These are phyloP conservation scores for Acacia melanoxylon DNA, from an alignment of 306 rosid genomes.

Conservation along the genomic window DNA sequence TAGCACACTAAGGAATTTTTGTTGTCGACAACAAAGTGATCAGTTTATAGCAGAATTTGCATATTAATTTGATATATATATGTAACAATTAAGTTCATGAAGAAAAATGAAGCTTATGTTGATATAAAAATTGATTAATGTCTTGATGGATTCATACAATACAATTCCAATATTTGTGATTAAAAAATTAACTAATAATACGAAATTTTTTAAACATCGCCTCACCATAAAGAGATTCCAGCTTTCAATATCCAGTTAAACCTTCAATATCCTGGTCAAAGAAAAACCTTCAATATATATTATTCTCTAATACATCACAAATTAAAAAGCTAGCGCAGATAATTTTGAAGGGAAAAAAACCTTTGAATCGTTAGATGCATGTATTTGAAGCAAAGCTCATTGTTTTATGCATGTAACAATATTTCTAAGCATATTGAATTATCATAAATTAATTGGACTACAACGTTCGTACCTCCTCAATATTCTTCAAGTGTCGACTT, in stretches of 20 bases:
- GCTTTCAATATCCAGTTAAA: not conserved
- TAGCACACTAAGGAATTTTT: not conserved
- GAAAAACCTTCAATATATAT: not conserved
- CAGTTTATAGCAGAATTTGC: not conserved
- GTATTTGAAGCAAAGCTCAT: not conserved
- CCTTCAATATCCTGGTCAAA: not conserved
- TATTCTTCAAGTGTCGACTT: not conserved
- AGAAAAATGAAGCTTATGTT: not conserved
- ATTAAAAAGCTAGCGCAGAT: not conserved
- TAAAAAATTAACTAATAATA: not conserved
- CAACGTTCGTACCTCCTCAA: not conserved
- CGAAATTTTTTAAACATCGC: not conserved
- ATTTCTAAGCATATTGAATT: not conserved
- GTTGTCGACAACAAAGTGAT: not conserved
- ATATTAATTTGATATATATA: not conserved
- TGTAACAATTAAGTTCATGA: not conserved
- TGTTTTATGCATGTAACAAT: not conserved
- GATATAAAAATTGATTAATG: not conserved
- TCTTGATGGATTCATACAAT: not conserved
- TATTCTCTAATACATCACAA: not conserved
- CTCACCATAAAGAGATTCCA: not conserved
- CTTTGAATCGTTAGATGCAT: not conserved
- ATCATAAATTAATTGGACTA: not conserved
- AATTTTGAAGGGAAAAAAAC: not conserved
- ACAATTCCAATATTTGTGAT: not conserved